phyloP scores from a whole-genome alignment of 2,329 filamentous ascomycete species.

The Pseudohalonectria lignicola region DNA sequence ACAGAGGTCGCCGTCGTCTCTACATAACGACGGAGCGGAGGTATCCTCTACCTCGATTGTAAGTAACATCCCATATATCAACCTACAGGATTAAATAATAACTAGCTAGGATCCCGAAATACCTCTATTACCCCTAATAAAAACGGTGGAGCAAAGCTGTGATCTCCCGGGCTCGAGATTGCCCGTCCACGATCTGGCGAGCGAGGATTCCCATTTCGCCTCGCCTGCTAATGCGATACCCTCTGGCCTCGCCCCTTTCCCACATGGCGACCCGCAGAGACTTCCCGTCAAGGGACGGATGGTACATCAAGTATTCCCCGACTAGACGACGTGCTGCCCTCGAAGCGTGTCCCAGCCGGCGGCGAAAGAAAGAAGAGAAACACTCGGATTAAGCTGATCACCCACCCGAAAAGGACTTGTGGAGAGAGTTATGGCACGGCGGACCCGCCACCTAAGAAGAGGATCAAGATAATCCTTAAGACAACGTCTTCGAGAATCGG shows the following conservation, averaged over 20 bases:
- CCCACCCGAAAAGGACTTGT: slow-evolving; percentile 4
- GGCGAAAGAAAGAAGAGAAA: neutral
- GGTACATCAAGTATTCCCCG: slow-evolving; percentile 12
- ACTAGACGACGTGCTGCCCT: neutral
- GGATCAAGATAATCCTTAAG: too few species aligned
- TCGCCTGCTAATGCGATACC: neutral
- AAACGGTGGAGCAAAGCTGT: too few species aligned
- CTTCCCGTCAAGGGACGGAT: slow-evolving; percentile 7
- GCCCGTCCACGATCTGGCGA: too few species aligned
- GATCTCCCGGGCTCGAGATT: slow-evolving; percentile 2
- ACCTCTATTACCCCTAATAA: too few species aligned
- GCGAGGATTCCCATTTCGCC: slow-evolving; percentile 7
- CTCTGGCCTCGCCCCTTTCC: neutral
- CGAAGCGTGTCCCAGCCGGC: neutral
- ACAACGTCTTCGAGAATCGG: too few species aligned
- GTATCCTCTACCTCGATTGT: neutral
- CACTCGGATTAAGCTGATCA: neutral
- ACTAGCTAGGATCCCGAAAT: neutral
- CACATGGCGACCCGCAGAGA: too few species aligned
- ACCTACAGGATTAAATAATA: neutral
- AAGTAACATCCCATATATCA: neutral
- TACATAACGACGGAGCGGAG: neutral
- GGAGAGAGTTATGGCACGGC: slow-evolving; percentile 4
- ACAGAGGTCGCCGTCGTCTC: neutral
- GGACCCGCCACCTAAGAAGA: neutral